Conservation (phyloP, 2,329 filamentous ascomycete genomes). For the Xylaria sp. region DNA sequence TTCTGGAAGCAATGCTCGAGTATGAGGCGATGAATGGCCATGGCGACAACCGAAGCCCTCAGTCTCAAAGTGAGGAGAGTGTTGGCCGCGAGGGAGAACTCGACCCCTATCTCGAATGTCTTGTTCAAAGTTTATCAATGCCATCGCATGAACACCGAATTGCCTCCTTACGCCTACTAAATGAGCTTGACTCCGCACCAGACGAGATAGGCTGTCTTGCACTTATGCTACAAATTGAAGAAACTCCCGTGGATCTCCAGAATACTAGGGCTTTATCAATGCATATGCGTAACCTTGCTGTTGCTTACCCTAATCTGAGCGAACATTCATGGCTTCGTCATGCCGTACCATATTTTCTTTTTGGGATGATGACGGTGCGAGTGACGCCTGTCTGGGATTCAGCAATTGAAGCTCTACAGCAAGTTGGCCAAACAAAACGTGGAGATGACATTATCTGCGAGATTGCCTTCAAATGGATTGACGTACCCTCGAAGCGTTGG, state of each 20-base stretch:
- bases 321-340: slow-evolving; percentile 73
- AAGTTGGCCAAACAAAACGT: slow-evolving; percentile 74
- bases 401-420: slow-evolving; percentile 77
- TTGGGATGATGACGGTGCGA: slow-evolving; percentile 88
- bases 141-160: slow-evolving; percentile 80
- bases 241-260: slow-evolving; percentile 80
- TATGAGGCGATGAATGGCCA: slow-evolving; percentile 59
- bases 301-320: slow-evolving; percentile 68
- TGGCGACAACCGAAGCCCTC: slow-evolving; percentile 43
- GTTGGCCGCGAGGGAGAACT: slow-evolving; percentile 65
- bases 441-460: slow-evolving; percentile 79
- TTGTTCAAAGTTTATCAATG: slow-evolving; percentile 79
- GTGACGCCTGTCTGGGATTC: slow-evolving; percentile 91
- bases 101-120: slow-evolving; percentile 69
- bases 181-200: slow-evolving; percentile 64
- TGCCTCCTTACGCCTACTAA: slow-evolving; percentile 77
- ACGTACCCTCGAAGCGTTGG: slow-evolving; percentile 66
- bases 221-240: slow-evolving; percentile 81
- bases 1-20: slow-evolving; percentile 69
- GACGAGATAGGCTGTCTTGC: slow-evolving; percentile 64
- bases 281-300: slow-evolving; percentile 81
- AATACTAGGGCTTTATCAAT: slow-evolving; percentile 83
- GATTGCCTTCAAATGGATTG: slow-evolving; percentile 83
- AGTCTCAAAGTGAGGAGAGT: slow-evolving; percentile 49
- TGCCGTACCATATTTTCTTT: slow-evolving; percentile 83